Evolutionary conservation across 495 filamentous ascomycete genomes (phyloP).

Genomic region (Trichoderma reesei): DNA sequence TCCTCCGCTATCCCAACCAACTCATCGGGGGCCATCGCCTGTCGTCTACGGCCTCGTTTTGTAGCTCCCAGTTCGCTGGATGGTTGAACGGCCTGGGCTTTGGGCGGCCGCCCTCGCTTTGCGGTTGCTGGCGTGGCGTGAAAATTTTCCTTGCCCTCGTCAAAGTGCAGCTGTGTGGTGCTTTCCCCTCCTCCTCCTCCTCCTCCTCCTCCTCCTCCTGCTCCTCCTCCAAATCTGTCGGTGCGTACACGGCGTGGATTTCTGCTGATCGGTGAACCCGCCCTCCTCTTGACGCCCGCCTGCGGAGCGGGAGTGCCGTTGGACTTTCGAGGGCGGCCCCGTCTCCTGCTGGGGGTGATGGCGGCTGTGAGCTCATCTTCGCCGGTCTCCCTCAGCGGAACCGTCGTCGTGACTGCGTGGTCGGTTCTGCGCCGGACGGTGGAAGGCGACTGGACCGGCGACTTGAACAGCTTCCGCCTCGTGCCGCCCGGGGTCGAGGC

Average conservation of each 20-base stretch:
- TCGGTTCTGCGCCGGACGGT: conserved; percentile 16
- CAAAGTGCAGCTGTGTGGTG: background rate
- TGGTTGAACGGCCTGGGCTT: background rate
- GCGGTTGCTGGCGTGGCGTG: background rate
- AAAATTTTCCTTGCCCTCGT: background rate
- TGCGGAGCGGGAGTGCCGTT: conserved; percentile 30
- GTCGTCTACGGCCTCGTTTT: conserved; percentile 23
- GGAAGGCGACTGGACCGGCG: conserved; percentile 17
- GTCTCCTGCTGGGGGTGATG: conserved; percentile 29
- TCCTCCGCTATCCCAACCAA: conserved; percentile 13
- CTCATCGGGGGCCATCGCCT: conserved; percentile 14
- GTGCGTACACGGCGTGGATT: conserved; percentile 16
- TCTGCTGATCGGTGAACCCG: conserved; percentile 28
- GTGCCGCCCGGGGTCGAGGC: conserved; percentile 23
- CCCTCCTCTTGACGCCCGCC: conserved; percentile 30
- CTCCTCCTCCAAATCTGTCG: background rate
- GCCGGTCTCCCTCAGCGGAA: conserved; percentile 41
- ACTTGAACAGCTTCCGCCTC: conserved; percentile 21
- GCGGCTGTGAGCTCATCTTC: conserved; percentile 30
- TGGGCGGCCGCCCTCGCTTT: conserved; percentile 8
- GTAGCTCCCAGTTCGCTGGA: conserved; percentile 8
- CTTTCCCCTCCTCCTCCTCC: background rate
- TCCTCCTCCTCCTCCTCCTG: background rate
- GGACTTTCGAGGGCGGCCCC: conserved; percentile 27
- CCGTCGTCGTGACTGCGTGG: conserved; percentile 31